These are phyloP conservation scores for Poronia punctata DNA, from an alignment of 495 filamentous ascomycete species.

Conservation along the genomic window DNA sequence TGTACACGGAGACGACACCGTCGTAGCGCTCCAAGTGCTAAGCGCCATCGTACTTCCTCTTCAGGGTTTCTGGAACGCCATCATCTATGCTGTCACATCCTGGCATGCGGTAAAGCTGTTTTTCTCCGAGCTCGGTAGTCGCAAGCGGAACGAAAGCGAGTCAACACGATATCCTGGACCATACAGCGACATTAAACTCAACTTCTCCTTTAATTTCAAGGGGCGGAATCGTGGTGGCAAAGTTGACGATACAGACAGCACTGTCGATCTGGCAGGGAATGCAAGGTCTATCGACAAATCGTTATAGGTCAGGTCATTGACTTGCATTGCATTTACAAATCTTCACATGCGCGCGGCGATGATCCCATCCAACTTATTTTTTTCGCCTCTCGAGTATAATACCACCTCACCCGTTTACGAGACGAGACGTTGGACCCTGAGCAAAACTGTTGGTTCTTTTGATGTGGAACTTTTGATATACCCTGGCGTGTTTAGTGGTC, in stretches of 20 bases:
- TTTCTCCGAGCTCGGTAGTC: constrained; percentile 15
- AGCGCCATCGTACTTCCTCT: constrained; percentile 71
- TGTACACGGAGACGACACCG: constrained; percentile 44
- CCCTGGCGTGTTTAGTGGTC: not conserved
- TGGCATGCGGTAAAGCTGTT: constrained; percentile 40
- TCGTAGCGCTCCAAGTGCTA: constrained; percentile 58
- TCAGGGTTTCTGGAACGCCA: constrained; percentile 81
- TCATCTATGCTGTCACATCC: constrained; percentile 69
- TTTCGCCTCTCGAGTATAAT: too few relatives aligned
- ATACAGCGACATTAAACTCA: constrained; percentile 12
- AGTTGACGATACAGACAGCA: constrained; percentile 29
- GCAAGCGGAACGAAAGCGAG: constrained; percentile 10
- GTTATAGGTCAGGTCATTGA: too few relatives aligned
- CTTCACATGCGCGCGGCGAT: too few relatives aligned
- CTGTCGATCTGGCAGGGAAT: constrained; percentile 30
- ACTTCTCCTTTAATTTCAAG: constrained; percentile 12
- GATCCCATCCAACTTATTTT: too few relatives aligned
- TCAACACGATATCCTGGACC: constrained; percentile 14
- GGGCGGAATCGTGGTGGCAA: constrained; percentile 14
- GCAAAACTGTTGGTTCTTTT: too few relatives aligned
- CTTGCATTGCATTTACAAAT: too few relatives aligned
- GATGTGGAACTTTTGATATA: constrained; percentile 1
- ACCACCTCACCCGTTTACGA: too few relatives aligned
- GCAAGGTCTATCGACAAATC: constrained; percentile 6
- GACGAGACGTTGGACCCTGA: too few relatives aligned